Evolutionary conservation across 805 yeast genomes (phyloP).

Genomic region (Jamesozyma piceae): DNA sequence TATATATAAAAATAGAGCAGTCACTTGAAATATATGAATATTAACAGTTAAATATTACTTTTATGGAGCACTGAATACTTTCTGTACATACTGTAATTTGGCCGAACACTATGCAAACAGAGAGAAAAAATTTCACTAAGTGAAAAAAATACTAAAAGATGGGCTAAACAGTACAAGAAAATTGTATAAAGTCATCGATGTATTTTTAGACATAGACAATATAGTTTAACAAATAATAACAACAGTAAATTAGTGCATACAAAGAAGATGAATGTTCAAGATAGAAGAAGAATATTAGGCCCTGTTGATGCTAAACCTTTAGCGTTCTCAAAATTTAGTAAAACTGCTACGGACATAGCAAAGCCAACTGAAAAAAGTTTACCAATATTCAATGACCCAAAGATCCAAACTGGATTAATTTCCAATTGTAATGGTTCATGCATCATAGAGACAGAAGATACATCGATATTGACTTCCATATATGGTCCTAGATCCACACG

Average conservation of each 20-base stretch:
- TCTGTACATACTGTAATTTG: too few relatives aligned
- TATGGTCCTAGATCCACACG: conserved; percentile 86
- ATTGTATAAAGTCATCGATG: background rate
- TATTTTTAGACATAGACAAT: too few relatives aligned
- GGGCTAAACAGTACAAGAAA: too few relatives aligned
- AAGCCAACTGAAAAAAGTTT: background rate
- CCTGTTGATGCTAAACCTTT: conserved; percentile 59
- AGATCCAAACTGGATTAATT: conserved; percentile 49
- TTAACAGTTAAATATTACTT: too few relatives aligned
- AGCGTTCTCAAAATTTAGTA: conserved; percentile 21
- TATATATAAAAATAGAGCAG: too few relatives aligned
- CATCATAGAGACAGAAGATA: conserved; percentile 51
- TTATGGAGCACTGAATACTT: too few relatives aligned
- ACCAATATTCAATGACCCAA: conserved; percentile 2
- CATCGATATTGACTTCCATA: conserved; percentile 53
- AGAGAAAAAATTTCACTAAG: too few relatives aligned
- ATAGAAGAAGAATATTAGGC: conserved; percentile 80
- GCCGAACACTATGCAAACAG: too few relatives aligned
- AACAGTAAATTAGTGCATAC: background rate
- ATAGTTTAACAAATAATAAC: background rate
- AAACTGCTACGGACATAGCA: conserved; percentile 7
- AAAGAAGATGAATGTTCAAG: conserved; percentile 32
- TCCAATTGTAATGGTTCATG: conserved; percentile 77
- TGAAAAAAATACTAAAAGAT: too few relatives aligned
- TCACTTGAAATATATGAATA: too few relatives aligned